Percentiles rank a stretch among this genome's conserved stretches.
phyloP scores from a whole-genome alignment of 768 basidiomycete genomes.

The Lentinus brumalis region DNA sequence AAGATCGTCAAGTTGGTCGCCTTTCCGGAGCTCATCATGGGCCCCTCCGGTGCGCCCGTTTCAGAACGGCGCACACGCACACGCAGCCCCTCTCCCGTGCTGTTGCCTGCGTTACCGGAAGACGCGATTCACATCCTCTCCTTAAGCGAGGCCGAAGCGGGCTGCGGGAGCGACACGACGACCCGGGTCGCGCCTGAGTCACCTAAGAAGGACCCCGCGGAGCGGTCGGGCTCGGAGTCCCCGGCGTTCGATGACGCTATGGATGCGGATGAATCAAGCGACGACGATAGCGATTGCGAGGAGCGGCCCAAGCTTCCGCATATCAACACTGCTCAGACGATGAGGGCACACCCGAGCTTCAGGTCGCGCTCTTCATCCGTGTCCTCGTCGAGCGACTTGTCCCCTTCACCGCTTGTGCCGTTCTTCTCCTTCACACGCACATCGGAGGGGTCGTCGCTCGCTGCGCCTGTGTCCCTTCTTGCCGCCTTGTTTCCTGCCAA shows the following conservation, averaged over 20 bases:
- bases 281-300: slow-evolving; percentile 4
- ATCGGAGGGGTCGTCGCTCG: slow-evolving; percentile 73
- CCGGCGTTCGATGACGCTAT: slow-evolving; percentile 16
- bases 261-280: slow-evolving; percentile 6
- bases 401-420: slow-evolving; percentile 43
- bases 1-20: slow-evolving; percentile 80
- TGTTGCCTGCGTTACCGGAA: slow-evolving; percentile 13
- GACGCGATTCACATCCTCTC: slow-evolving; percentile 11
- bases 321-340: slow-evolving; percentile 10
- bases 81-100: background rate
- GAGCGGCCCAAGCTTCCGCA: slow-evolving; percentile 6
- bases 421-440: slow-evolving; percentile 84
- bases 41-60: background rate
- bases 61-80: background rate
- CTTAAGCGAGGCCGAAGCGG: slow-evolving; percentile 16
- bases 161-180: slow-evolving; percentile 27
- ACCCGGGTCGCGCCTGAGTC: slow-evolving; percentile 26
- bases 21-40: slow-evolving; percentile 68
- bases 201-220: slow-evolving; percentile 20
- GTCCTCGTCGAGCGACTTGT: slow-evolving; percentile 13
- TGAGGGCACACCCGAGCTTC: background rate
- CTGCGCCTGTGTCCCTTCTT: slow-evolving; percentile 67
- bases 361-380: slow-evolving; percentile 20
- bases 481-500: slow-evolving; percentile 70
- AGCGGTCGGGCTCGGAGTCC: slow-evolving; percentile 14